Conservation (phyloP, 768 basidiomycete species). For the Roridomyces roridus region DNA sequence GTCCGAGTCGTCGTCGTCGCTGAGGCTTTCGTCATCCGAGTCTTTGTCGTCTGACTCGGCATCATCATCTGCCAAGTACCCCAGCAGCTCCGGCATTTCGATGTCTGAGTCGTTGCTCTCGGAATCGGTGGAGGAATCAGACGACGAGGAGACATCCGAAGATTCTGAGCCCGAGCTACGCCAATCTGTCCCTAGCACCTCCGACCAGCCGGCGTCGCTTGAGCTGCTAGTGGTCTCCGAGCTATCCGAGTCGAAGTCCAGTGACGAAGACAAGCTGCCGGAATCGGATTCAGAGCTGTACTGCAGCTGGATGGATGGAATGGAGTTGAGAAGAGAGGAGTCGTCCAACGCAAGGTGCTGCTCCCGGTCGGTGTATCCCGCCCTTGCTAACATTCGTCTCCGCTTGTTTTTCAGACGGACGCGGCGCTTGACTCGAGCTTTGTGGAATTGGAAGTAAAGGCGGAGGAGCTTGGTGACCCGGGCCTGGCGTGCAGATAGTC, state of each 20-base stretch:
- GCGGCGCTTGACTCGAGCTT: neutral
- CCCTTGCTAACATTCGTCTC: neutral
- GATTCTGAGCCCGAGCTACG: neutral
- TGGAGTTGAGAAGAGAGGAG: neutral
- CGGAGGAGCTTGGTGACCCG: neutral
- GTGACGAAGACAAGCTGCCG: neutral
- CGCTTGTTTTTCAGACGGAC: neutral
- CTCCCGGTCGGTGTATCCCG: neutral
- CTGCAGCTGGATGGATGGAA: neutral
- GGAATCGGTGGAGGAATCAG: neutral
- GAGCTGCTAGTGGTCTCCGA: neutral
- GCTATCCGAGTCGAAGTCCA: neutral
- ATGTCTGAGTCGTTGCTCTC: slow-evolving; percentile 8
- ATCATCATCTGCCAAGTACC: neutral
- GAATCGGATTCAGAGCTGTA: neutral
- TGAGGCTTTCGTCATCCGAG: neutral
- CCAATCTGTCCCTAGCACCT: slow-evolving; percentile 1
- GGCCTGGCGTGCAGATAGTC: slow-evolving; percentile 8
- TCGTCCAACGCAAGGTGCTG: neutral
- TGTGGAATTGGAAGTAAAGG: neutral
- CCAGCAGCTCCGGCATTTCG: slow-evolving; percentile 1
- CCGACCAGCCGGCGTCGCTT: neutral
- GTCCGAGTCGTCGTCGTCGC: no score
- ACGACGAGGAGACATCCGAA: neutral
- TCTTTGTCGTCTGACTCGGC: neutral